Percentiles rank a stretch among this genome's conserved stretches.
These are phyloP conservation scores for Clonostachys rhizophaga DNA, from an alignment of 2,329 filamentous ascomycete species.

Conservation along the genomic window DNA sequence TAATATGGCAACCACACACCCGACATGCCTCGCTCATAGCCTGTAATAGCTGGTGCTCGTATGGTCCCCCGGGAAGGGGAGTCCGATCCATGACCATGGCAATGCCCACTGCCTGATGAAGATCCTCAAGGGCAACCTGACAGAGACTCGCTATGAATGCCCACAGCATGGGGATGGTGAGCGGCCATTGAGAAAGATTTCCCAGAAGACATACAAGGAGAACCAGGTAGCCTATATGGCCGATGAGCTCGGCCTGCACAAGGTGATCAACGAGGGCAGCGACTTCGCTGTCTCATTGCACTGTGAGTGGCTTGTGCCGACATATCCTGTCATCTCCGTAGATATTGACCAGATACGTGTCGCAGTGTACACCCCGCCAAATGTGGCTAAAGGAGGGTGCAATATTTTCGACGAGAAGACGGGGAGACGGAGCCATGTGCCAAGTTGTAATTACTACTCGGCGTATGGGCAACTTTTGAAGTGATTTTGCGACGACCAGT, in stretches of 20 bases:
- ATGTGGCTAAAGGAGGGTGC: conserved; percentile 78
- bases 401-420: conserved; percentile 76
- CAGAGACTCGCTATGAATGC: conserved; percentile 77
- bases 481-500: conserved; percentile 2
- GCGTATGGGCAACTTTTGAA: conserved; percentile 46
- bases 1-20: neutral
- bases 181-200: conserved; percentile 58
- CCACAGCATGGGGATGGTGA: conserved; percentile 45
- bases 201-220: conserved; percentile 61
- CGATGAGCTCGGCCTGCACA: conserved; percentile 82
- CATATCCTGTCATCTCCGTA: conserved; percentile 18
- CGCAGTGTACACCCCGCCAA: conserved; percentile 78
- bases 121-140: conserved; percentile 72
- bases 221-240: conserved; percentile 88
- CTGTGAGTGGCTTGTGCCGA: conserved; percentile 32
- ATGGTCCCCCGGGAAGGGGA: conserved; percentile 80
- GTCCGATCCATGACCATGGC: conserved; percentile 83
- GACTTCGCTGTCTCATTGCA: conserved; percentile 83
- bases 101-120: conserved; percentile 94
- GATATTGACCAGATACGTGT: conserved; percentile 17
- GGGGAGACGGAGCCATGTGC: conserved; percentile 67
- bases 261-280: conserved; percentile 70
- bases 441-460: conserved; percentile 70
- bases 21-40: conserved; percentile 7
- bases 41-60: conserved; percentile 70